Conservation (phyloP, 1,284 basidiomycete species). For the Cutaneotrichosporon mucoides region DNA sequence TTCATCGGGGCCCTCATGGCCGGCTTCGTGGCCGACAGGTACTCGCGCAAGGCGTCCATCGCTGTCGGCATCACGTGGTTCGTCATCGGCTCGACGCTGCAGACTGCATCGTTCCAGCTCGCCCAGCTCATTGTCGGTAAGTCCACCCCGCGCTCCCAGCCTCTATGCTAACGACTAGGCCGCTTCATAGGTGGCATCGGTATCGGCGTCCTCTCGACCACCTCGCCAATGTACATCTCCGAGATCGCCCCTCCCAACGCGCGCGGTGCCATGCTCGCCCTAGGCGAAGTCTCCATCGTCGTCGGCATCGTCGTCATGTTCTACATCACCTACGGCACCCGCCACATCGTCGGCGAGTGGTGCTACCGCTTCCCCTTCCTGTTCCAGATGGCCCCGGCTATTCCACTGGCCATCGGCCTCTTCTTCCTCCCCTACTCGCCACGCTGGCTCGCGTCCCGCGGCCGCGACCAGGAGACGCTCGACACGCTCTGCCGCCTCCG, state of each 20-base stretch:
- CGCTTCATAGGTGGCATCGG: constrained; percentile 27
- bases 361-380: constrained; percentile 35
- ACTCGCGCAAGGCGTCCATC: constrained; percentile 28
- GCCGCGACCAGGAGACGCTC: constrained; percentile 34
- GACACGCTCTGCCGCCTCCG: constrained; percentile 37
- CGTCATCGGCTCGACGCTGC: constrained; percentile 22
- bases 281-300: constrained; percentile 70
- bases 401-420: constrained; percentile 42
- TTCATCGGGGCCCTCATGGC: constrained; percentile 30
- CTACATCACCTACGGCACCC: constrained; percentile 23
- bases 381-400: constrained; percentile 33
- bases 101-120: constrained; percentile 26
- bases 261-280: constrained; percentile 67
- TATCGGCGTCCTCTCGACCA: constrained; percentile 40
- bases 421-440: constrained; percentile 55
- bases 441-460: constrained; percentile 57
- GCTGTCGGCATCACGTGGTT: constrained; percentile 27
- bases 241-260: constrained; percentile 50
- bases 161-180: no score
- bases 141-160: no score
- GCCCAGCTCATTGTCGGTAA: constrained; percentile 28
- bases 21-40: constrained; percentile 34
- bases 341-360: constrained; percentile 18
- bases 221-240: constrained; percentile 46
- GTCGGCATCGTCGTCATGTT: constrained; percentile 49